These are phyloP conservation scores for Stentor roeselii DNA, from an alignment of 73 alveolate species.

Conservation along the genomic window DNA sequence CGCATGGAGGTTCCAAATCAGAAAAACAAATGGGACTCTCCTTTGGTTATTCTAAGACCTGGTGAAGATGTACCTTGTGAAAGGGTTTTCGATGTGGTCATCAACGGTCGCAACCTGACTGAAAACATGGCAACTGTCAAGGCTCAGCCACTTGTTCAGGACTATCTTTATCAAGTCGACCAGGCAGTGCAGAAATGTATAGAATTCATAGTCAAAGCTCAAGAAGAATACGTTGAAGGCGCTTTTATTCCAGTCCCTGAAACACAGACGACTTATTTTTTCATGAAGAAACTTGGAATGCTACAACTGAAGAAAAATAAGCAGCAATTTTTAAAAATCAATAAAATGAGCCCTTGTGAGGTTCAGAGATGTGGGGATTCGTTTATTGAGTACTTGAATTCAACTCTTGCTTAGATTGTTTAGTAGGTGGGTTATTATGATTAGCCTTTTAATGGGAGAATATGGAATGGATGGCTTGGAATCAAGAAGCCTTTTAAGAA, in stretches of 20 bases:
- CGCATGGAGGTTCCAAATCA: constrained; percentile 92
- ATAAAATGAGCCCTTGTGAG: not conserved
- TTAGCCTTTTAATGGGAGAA: not conserved
- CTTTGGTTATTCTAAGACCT: constrained; percentile 68
- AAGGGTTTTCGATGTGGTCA: constrained; percentile 68
- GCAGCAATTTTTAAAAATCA: constrained; percentile 22
- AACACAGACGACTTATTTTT: not conserved
- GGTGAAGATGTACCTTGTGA: constrained; percentile 86
- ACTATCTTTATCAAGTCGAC: constrained; percentile 83
- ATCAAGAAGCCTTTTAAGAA: not conserved
- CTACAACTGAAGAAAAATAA: not conserved
- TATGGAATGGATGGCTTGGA: not conserved
- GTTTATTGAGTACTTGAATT: constrained; percentile 4
- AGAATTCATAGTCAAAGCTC: constrained; percentile 60
- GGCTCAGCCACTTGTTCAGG: constrained; percentile 71
- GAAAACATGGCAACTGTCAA: constrained; percentile 93
- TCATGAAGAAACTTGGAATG: not conserved
- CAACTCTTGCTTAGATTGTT: not conserved
- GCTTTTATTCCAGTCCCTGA: not conserved
- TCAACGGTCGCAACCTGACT: constrained; percentile 80
- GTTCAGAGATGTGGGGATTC: not conserved
- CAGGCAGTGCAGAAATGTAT: constrained; percentile 69
- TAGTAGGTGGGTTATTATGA: not conserved
- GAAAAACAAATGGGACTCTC: constrained; percentile 94
- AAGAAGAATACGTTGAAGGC: constrained; percentile 33